phyloP scores from a whole-genome alignment of 495 filamentous ascomycete genomes.

The Neurospora intermedia region DNA sequence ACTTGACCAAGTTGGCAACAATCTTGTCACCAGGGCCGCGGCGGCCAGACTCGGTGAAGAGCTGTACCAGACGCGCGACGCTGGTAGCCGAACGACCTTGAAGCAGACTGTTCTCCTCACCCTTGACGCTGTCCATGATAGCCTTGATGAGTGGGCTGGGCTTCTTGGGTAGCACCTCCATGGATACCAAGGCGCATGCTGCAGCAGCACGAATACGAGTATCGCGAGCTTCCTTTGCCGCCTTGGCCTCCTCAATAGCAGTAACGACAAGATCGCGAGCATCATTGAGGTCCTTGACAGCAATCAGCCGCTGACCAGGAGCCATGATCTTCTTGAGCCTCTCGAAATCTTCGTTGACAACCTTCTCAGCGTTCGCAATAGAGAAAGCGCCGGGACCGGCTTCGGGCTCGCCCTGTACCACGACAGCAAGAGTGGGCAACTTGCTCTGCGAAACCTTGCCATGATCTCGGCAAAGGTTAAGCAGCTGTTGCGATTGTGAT shows the following conservation, averaged over 20 bases:
- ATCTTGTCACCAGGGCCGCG: slow-evolving; percentile 84
- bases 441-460: slow-evolving; percentile 63
- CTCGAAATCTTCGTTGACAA: slow-evolving; percentile 73
- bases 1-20: slow-evolving; percentile 85
- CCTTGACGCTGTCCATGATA: slow-evolving; percentile 96
- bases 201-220: slow-evolving; percentile 79
- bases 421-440: slow-evolving; percentile 69
- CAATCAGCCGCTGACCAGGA: slow-evolving; percentile 72
- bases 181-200: slow-evolving; percentile 76
- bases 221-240: slow-evolving; percentile 70
- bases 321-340: slow-evolving; percentile 73
- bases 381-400: slow-evolving; percentile 89
- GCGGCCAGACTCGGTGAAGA: slow-evolving; percentile 67
- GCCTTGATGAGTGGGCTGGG: slow-evolving; percentile 81
- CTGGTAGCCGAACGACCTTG: slow-evolving; percentile 80
- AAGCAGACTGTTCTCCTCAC: slow-evolving; percentile 82
- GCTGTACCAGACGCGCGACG: slow-evolving; percentile 70
- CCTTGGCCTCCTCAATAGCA: slow-evolving; percentile 67
- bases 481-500: slow-evolving; percentile 77
- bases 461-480: slow-evolving; percentile 82
- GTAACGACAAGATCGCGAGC: slow-evolving; percentile 55
- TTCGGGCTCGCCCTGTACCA: slow-evolving; percentile 84
- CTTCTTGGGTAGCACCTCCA: slow-evolving; percentile 80
- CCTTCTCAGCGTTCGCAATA: slow-evolving; percentile 73
- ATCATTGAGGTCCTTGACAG: slow-evolving; percentile 61